Percentiles rank a stretch among this genome's conserved stretches.
phyloP scores from a whole-genome alignment of 331 rosid species.

The Acacia pycnantha region DNA sequence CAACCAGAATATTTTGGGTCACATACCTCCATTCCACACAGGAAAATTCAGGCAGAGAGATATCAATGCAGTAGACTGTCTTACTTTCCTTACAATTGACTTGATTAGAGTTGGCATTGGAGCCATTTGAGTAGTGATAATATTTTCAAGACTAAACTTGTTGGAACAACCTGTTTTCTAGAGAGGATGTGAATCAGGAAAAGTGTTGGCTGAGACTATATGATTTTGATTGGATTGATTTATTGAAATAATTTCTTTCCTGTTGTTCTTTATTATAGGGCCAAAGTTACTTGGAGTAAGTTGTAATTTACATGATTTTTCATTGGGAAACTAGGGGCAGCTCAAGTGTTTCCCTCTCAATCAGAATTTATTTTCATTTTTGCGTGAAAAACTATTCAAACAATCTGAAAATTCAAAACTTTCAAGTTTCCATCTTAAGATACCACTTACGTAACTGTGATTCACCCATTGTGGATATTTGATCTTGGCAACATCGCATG shows the following conservation, averaged over 20 bases:
- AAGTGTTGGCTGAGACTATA: not conserved
- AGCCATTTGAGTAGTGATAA: not conserved
- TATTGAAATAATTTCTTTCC: not conserved
- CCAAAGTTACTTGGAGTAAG: not conserved
- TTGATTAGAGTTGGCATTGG: not conserved
- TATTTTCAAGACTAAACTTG: not conserved
- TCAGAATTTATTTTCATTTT: conserved; percentile 5
- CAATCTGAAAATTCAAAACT: not conserved
- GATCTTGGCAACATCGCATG: not conserved
- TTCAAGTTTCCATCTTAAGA: not conserved
- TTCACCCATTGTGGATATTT: not conserved
- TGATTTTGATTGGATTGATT: not conserved
- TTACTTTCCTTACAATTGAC: conserved; percentile 3
- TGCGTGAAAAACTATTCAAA: not conserved
- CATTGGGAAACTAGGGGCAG: not conserved
- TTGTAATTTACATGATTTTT: not conserved
- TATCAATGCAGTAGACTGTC: not conserved
- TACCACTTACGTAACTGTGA: not conserved
- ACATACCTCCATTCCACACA: not conserved
- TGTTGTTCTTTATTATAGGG: not conserved
- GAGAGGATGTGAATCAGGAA: not conserved
- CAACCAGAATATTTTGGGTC: not conserved
- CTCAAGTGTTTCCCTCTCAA: not conserved
- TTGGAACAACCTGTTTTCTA: not conserved
- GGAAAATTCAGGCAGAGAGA: not conserved